Conservation (phyloP, 768 basidiomycete species). For the Hygrocybe punicea region DNA sequence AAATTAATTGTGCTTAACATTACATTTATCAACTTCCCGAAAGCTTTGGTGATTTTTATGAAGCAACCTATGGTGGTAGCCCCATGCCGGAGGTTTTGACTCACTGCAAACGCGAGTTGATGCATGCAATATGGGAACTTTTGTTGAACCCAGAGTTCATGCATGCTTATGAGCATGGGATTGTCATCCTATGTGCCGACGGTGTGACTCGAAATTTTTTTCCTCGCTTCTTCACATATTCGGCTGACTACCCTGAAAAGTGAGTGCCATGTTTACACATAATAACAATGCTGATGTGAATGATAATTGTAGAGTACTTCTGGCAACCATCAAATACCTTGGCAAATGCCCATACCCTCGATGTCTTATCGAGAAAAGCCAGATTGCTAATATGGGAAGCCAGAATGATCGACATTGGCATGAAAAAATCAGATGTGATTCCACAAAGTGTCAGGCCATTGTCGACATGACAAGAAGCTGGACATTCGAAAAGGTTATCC, state of each 20-base stretch:
- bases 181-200: conserved; percentile 26
- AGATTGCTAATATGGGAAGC: conserved; percentile 3
- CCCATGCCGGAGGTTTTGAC: conserved; percentile 7
- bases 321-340: conserved; percentile 18
- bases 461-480: neutral
- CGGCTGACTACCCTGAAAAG: conserved; percentile 33
- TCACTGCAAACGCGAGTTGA: conserved; percentile 23
- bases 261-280: conserved; percentile 6
- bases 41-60: conserved; percentile 4
- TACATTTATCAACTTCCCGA: conserved; percentile 10
- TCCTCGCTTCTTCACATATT: conserved; percentile 19
- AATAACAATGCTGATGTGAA: neutral
- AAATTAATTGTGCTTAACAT: neutral
- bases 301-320: conserved; percentile 16
- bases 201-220: conserved; percentile 18
- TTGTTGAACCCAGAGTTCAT: conserved; percentile 25
- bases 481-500: neutral
- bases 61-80: neutral
- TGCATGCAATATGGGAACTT: conserved; percentile 11
- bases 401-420: neutral
- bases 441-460: neutral
- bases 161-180: conserved; percentile 23
- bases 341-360: conserved; percentile 24
- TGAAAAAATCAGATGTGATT: neutral
- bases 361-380: conserved; percentile 5